These are phyloP conservation scores for Colletotrichum zoysiae DNA, from an alignment of 2,329 filamentous ascomycete genomes.

Conservation along the genomic window DNA sequence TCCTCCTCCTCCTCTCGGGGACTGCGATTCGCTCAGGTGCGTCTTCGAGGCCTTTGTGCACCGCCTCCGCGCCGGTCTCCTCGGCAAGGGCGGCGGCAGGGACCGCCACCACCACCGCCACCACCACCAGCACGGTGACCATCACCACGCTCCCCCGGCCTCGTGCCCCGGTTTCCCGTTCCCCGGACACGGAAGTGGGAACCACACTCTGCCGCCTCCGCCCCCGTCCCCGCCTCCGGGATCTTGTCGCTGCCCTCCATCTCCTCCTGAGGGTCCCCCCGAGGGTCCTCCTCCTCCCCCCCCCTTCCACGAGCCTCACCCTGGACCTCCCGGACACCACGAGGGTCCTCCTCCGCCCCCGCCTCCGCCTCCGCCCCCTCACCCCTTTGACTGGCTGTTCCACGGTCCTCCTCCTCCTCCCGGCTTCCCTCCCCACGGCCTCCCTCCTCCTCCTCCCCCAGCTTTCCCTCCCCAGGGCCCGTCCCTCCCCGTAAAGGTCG, in stretches of 20 bases:
- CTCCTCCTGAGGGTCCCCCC: slow-evolving; percentile 42
- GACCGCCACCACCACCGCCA: background rate
- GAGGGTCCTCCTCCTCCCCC: slow-evolving; percentile 41
- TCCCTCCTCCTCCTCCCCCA: slow-evolving; percentile 22
- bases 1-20: slow-evolving; percentile 41
- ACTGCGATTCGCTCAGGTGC: slow-evolving; percentile 59
- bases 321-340: slow-evolving; percentile 43
- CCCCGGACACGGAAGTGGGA: slow-evolving; percentile 44
- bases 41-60: slow-evolving; percentile 55
- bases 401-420: slow-evolving; percentile 8
- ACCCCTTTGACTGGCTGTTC: slow-evolving; percentile 31
- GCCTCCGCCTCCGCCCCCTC: slow-evolving; percentile 4
- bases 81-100: background rate
- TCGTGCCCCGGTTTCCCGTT: slow-evolving; percentile 44
- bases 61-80: slow-evolving; percentile 51
- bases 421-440: background rate
- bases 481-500: slow-evolving; percentile 46
- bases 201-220: slow-evolving; percentile 43
- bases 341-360: slow-evolving; percentile 6
- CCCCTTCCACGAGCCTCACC: slow-evolving; percentile 27
- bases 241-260: slow-evolving; percentile 49
- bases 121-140: background rate
- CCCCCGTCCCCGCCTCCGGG: slow-evolving; percentile 44
- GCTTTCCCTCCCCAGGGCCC: slow-evolving; percentile 35
- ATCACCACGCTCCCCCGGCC: slow-evolving; percentile 8